A percentile compares a stretch with the other conserved stretches of the same genome.
These are phyloP conservation scores for Phytophthora foliorum DNA, from an alignment of 352 stramenopile species.

Conservation along the genomic window DNA sequence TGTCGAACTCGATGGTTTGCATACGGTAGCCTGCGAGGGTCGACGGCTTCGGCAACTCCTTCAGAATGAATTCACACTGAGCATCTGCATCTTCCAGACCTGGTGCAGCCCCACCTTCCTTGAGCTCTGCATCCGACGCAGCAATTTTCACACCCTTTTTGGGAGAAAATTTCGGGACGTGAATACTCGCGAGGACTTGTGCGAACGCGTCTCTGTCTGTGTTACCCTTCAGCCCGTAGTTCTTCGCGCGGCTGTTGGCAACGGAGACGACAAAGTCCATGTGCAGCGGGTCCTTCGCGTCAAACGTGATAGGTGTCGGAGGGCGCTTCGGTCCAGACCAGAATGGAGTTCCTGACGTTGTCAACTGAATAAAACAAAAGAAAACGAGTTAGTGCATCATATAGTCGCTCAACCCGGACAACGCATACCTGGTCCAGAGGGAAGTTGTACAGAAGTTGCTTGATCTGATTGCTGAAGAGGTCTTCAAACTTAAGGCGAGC, in stretches of 20 bases:
- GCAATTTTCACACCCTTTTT: conserved; percentile 98
- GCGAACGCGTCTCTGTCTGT: conserved; percentile 71
- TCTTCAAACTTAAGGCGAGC: conserved; percentile 98
- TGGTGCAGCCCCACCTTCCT: conserved; percentile 67
- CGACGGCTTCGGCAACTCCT: conserved; percentile 83
- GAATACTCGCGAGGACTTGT: conserved; percentile 83
- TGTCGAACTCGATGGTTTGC: conserved; percentile 98
- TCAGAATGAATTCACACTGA: conserved; percentile 80
- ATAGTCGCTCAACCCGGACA: background rate
- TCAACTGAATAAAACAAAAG: conserved; percentile 69
- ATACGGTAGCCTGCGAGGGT: conserved; percentile 93
- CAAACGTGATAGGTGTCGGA: conserved; percentile 95
- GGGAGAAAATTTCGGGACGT: conserved; percentile 95
- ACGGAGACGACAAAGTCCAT: conserved; percentile 97
- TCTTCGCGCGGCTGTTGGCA: conserved; percentile 95
- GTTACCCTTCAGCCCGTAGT: conserved; percentile 94
- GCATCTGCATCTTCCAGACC: conserved; percentile 78
- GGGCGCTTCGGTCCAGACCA: conserved; percentile 98
- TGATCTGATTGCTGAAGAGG: conserved; percentile 98
- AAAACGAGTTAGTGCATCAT: background rate
- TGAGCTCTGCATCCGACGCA: conserved; percentile 97
- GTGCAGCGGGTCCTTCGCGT: conserved; percentile 92
- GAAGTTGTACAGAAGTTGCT: conserved; percentile 99
- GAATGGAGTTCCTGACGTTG: conserved; percentile 97
- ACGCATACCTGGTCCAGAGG: conserved; percentile 92